Conservation (phyloP, 176 grass and related monocot genomes). For the Oryza meridionalis region DNA sequence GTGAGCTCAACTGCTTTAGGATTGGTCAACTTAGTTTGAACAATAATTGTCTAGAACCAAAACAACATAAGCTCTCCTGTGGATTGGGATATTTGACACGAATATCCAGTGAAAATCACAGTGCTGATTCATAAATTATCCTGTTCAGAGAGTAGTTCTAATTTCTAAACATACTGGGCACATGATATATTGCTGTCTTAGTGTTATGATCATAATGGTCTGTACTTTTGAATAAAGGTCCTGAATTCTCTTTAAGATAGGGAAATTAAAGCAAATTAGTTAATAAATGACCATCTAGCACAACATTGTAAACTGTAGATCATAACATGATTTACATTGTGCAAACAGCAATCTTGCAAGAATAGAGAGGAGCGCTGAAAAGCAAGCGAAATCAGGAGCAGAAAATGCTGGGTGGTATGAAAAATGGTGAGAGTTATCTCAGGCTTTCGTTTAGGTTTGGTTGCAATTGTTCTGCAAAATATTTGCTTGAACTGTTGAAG, state of each 20-base stretch:
- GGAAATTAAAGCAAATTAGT: not conserved
- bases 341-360: conserved; percentile 87
- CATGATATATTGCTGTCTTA: not conserved
- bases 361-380: conserved; percentile 92
- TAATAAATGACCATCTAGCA: not conserved
- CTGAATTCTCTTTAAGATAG: not conserved
- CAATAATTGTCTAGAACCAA: not conserved
- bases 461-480: conserved; percentile 20
- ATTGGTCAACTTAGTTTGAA: not conserved
- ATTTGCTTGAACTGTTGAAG: conserved; percentile 8
- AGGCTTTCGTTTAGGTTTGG: conserved; percentile 19
- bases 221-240: not conserved
- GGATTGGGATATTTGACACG: not conserved
- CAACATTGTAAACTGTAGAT: conserved; percentile 1
- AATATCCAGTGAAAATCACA: not conserved
- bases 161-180: not conserved
- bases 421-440: conserved; percentile 72
- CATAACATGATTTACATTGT: conserved; percentile 7
- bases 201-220: not conserved
- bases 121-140: not conserved
- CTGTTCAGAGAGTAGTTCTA: not conserved
- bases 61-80: not conserved
- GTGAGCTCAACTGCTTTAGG: conserved; percentile 8
- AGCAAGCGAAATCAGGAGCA: conserved; percentile 87
- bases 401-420: conserved; percentile 99